A percentile compares a stretch with the other conserved stretches of the same genome.
Evolutionary conservation across 495 filamentous ascomycete species (phyloP).

Genomic region (Monascus purpureus): DNA sequence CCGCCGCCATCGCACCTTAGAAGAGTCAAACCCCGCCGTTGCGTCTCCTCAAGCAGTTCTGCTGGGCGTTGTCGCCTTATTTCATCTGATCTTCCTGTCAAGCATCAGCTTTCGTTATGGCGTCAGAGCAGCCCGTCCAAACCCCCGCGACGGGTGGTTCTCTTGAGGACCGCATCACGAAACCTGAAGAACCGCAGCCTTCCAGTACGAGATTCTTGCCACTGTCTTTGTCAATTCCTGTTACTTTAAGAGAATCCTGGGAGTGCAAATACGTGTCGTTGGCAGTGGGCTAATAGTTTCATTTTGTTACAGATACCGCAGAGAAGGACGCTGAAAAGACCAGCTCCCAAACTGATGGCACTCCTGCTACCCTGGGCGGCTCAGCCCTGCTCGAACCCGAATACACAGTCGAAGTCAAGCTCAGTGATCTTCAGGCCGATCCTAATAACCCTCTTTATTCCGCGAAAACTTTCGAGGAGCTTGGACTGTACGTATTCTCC

Average conservation of each 20-base stretch:
- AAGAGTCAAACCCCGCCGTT: no score
- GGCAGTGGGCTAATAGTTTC: constrained; percentile 6
- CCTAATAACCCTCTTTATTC: constrained; percentile 80
- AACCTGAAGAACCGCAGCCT: constrained; percentile 19
- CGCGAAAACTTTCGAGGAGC: constrained; percentile 67
- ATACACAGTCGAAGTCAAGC: constrained; percentile 78
- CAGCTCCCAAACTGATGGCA: constrained; percentile 38
- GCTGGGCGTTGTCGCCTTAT: no score
- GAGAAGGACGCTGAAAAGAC: constrained; percentile 11
- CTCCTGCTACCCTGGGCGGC: constrained; percentile 24
- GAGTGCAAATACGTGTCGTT: no score
- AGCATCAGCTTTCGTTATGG: constrained; percentile 20
- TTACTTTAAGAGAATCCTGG: no score
- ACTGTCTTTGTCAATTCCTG: no score
- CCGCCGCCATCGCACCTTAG: no score
- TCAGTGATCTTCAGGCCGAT: constrained; percentile 78
- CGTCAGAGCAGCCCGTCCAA: constrained; percentile 18
- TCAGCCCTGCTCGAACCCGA: constrained; percentile 55
- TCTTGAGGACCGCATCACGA: constrained; percentile 49
- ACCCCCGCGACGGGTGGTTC: constrained; percentile 21
- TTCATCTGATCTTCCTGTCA: no score
- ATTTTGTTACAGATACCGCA: constrained; percentile 1
- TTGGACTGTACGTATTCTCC: constrained; percentile 54
- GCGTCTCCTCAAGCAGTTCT: no score
- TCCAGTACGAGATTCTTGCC: constrained; percentile 4